Evolutionary conservation across 805 yeast species (phyloP).

Genomic region (Monosporozyma servazzii): DNA sequence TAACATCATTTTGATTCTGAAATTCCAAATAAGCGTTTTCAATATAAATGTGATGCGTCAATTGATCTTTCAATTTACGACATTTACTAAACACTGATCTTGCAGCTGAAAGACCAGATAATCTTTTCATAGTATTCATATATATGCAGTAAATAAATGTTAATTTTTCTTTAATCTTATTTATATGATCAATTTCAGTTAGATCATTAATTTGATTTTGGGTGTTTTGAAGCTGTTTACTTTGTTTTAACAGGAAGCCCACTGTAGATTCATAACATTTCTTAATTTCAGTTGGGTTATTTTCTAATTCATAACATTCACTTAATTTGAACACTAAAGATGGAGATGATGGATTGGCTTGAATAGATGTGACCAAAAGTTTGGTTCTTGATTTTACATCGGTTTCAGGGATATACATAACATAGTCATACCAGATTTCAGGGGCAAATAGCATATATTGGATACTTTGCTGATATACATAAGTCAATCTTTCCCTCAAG

Average conservation of each 20-base stretch:
- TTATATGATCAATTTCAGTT: neutral
- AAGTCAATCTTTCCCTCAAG: constrained; percentile 50
- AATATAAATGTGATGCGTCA: constrained; percentile 69
- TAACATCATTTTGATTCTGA: constrained; percentile 50
- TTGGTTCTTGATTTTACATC: constrained; percentile 14
- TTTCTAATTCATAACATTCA: constrained; percentile 57
- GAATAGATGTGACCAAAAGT: constrained; percentile 44
- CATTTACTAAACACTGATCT: constrained; percentile 62
- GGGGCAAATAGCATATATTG: constrained; percentile 25
- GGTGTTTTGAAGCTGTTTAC: constrained; percentile 19
- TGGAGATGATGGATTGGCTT: constrained; percentile 61
- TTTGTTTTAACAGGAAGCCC: constrained; percentile 34
- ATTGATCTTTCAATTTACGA: constrained; percentile 44
- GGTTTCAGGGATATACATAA: constrained; percentile 23
- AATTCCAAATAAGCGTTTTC: constrained; percentile 79
- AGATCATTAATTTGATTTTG: constrained; percentile 3
- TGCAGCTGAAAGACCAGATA: constrained; percentile 61
- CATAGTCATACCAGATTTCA: constrained; percentile 33
- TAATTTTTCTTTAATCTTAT: constrained; percentile 24
- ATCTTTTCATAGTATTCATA: constrained; percentile 63
- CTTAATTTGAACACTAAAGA: constrained; percentile 58
- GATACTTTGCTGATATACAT: constrained; percentile 64
- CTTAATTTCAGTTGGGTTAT: constrained; percentile 42
- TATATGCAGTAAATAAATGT: constrained; percentile 61
- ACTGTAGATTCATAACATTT: constrained; percentile 44